Evolutionary conservation across 2,329 filamentous ascomycete genomes (phyloP), one percentile per base, ranked within the genome.

Genomic region (Colletotrichum spinosum): DNA sequence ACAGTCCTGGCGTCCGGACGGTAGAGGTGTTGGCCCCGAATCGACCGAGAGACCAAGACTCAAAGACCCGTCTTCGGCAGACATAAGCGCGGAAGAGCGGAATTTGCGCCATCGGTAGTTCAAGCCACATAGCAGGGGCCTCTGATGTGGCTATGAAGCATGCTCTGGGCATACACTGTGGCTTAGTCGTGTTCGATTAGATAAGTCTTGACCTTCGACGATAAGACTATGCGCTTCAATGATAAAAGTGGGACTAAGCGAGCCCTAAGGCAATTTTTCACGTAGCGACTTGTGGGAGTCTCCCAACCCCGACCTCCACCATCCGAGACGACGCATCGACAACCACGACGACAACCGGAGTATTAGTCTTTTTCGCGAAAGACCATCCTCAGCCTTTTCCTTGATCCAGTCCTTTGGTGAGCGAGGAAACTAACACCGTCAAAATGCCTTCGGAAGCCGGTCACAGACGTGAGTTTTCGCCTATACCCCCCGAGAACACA

Each of bases 381-480:
- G 79, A 81, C 78, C 76, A 75, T 77, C 74, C 74, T 73, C 73
- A 73, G 73, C 77, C 74, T 75, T 56, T 73, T 79, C 75, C 75
- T 76, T 77, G 73, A 76, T 73, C 73, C 72, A 66, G 73, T 76
- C 75, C 74, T 74, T 77, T 75, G 79, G 77, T 81, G 79, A 81
- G 80, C 81, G 80, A 77, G 76, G 77, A 77, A 78, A 76, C 72
- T 75, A 75, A 76, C 81, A 75, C 80, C 83, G 83, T 84, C 90
- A 94, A 88, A 83, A 96, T 96, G 92, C 88, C 91, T 91, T 90
- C 92, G 80, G 91, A 93, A 89, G 86, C 90, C 80, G 92, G 92
- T 84, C 91, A 94, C 90, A 89, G 92, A 91, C 86, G 92, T 95
- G 85, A 92, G 92, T 92, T 72, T 70, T 68, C 69, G 68, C 49